phyloP scores from a whole-genome alignment of 345 rosid genomes.

The Eucalyptus sp. region DNA sequence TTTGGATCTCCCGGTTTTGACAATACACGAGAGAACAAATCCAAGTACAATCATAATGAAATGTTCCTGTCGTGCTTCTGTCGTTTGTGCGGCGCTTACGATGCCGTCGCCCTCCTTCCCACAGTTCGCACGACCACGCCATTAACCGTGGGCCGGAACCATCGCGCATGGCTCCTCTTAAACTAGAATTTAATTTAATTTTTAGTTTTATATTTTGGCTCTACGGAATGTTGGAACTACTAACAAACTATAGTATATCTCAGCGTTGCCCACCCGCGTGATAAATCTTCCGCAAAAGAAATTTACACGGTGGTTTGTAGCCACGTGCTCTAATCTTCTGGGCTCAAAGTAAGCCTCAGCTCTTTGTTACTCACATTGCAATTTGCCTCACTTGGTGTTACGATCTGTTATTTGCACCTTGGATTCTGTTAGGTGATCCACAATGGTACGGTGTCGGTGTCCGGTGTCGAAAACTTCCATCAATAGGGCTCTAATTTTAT shows the following conservation, averaged over 20 bases:
- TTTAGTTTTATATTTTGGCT: not conserved
- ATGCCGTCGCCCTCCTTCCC: not conserved
- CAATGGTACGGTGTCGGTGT: not conserved
- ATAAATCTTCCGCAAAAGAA: not conserved
- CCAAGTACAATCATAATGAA: not conserved
- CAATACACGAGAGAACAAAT: not conserved
- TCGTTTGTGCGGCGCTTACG: not conserved
- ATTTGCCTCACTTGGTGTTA: not conserved
- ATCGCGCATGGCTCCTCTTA: not conserved
- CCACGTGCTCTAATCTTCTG: no score
- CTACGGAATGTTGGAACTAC: not conserved
- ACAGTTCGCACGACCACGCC: not conserved
- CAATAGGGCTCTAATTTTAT: no score
- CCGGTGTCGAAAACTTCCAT: rapidly evolving
- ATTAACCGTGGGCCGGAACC: not conserved
- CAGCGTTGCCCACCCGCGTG: not conserved
- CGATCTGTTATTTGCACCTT: not conserved
- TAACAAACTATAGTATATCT: not conserved
- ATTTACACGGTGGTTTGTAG: rapidly evolving
- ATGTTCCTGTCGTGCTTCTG: not conserved
- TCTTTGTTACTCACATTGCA: not conserved
- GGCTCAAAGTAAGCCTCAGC: not conserved
- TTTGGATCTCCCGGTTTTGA: not conserved
- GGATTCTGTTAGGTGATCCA: not conserved
- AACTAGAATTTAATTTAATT: not conserved